Evolutionary conservation across 2,329 filamentous ascomycete species (phyloP).

Genomic region (Aureobasidium vineae): DNA sequence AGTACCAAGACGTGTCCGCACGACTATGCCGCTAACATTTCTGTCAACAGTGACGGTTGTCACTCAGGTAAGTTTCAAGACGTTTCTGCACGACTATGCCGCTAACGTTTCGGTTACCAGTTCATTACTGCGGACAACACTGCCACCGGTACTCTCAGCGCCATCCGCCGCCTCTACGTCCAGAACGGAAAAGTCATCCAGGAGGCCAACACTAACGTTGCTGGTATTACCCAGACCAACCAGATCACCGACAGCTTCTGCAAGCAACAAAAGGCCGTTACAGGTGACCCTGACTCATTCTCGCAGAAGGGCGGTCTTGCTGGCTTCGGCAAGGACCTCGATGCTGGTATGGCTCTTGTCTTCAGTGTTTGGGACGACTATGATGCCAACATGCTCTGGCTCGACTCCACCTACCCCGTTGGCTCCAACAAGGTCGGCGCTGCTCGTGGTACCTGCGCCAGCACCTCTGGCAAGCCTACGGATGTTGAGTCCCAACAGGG

Average conservation of each 20-base stretch:
- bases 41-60: slow-evolving; percentile 34
- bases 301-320: slow-evolving; percentile 55
- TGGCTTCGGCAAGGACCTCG: slow-evolving; percentile 56
- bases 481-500: slow-evolving; percentile 30
- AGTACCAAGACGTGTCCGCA: slow-evolving; percentile 30
- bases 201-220: slow-evolving; percentile 39
- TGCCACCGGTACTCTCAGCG: slow-evolving; percentile 52
- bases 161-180: slow-evolving; percentile 63
- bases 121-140: slow-evolving; percentile 42
- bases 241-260: slow-evolving; percentile 60
- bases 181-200: slow-evolving; percentile 60
- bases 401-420: slow-evolving; percentile 52
- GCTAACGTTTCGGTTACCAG: background rate
- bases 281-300: slow-evolving; percentile 49
- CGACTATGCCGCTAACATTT: background rate
- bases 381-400: slow-evolving; percentile 69
- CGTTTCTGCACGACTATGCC: background rate
- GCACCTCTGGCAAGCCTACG: slow-evolving; percentile 30
- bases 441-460: slow-evolving; percentile 32
- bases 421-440: slow-evolving; percentile 30
- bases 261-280: slow-evolving; percentile 38
- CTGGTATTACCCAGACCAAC: slow-evolving; percentile 51
- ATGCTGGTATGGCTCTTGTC: slow-evolving; percentile 62
- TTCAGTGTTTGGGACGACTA: slow-evolving; percentile 65
- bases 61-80: slow-evolving; percentile 30